Conservation (phyloP, 495 filamentous ascomycete species). For the Lophiotrema nucula region DNA sequence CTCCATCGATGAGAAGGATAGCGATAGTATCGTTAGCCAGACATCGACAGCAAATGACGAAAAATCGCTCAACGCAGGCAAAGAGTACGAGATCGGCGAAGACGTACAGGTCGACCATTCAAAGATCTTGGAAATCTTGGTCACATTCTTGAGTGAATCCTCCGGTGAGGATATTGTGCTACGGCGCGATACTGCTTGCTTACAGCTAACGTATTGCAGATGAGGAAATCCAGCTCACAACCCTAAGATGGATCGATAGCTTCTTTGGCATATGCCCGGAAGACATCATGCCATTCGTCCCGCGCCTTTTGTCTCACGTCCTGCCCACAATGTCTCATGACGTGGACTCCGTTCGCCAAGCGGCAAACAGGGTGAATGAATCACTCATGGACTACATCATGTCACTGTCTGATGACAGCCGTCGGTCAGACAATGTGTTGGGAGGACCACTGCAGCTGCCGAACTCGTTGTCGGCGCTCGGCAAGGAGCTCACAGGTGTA, state of each 20-base stretch:
- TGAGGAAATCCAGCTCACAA: slow-evolving; percentile 86
- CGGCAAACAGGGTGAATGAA: slow-evolving; percentile 83
- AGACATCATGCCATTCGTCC: slow-evolving; percentile 94
- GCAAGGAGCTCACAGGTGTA: slow-evolving; percentile 52
- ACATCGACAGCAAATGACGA: slow-evolving; percentile 59
- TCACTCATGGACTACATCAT: slow-evolving; percentile 90
- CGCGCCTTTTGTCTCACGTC: slow-evolving; percentile 84
- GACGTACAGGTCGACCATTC: slow-evolving; percentile 94
- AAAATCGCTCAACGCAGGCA: slow-evolving; percentile 69
- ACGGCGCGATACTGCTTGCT: too few relatives aligned
- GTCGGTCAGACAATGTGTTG: slow-evolving; percentile 44
- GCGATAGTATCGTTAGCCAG: slow-evolving; percentile 36
- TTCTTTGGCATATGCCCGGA: slow-evolving; percentile 98
- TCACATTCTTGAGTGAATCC: slow-evolving; percentile 78
- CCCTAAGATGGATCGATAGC: slow-evolving; percentile 90
- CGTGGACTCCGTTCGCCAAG: slow-evolving; percentile 81
- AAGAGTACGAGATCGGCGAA: slow-evolving; percentile 95
- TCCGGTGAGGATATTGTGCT: slow-evolving; percentile 50
- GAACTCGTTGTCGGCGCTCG: slow-evolving; percentile 43
- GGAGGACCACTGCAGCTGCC: slow-evolving; percentile 34
- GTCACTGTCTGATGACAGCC: slow-evolving; percentile 76
- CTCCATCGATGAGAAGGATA: slow-evolving; percentile 43
- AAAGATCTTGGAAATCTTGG: slow-evolving; percentile 87
- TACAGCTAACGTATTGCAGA: slow-evolving; percentile 50
- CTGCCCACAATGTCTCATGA: slow-evolving; percentile 92